A percentile compares a stretch with the other conserved stretches of the same genome.
Conservation (phyloP, 2,329 filamentous ascomycete species). For the Diaporthe sp. region DNA sequence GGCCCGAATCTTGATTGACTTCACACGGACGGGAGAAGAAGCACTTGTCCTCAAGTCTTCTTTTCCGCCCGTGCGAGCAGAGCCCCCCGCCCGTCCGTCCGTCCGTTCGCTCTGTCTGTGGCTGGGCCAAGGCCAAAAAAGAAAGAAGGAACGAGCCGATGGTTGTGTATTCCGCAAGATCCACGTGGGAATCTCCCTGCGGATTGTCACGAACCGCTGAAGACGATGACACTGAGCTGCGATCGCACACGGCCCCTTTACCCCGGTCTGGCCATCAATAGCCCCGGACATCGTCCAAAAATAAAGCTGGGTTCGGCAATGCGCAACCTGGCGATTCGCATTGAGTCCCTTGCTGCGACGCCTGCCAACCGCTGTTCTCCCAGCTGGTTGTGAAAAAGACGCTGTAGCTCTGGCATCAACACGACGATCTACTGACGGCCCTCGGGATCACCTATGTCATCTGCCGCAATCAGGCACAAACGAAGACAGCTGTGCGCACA, state of each 20-base stretch:
- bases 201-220: constrained; percentile 16
- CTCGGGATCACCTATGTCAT: neutral
- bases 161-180: constrained; percentile 19
- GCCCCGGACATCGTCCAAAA: neutral
- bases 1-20: constrained; percentile 14
- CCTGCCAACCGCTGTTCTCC: neutral
- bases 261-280: constrained; percentile 1
- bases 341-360: neutral
- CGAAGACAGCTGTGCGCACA: constrained; percentile 22
- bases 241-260: constrained; percentile 11
- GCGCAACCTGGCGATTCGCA: neutral
- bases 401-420: neutral
- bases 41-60: neutral
- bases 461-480: constrained; percentile 23
- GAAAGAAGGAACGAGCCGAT: constrained; percentile 31
- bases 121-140: constrained; percentile 5
- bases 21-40: constrained; percentile 11
- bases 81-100: neutral
- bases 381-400: neutral
- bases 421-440: neutral
- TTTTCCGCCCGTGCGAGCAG: constrained; percentile 27
- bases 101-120: constrained; percentile 8
- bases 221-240: constrained; percentile 10
- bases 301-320: constrained; percentile 1
- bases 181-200: constrained; percentile 27